phyloP scores from a whole-genome alignment of 805 yeast species.

The Naumovozyma dairenensis region DNA sequence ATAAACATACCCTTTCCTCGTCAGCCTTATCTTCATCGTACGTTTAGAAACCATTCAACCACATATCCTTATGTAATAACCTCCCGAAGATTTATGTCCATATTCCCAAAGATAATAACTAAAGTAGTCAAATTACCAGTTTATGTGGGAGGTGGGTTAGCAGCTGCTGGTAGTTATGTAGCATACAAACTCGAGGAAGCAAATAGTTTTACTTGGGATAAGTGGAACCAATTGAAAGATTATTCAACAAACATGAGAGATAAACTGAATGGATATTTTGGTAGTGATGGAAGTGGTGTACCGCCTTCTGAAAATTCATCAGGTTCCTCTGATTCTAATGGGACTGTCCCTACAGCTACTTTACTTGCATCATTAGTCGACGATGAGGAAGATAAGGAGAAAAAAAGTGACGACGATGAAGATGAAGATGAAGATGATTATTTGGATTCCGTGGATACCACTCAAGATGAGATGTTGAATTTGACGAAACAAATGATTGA shows the following conservation, averaged over 20 bases:
- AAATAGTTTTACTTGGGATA: slow-evolving; percentile 56
- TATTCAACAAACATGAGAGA: slow-evolving; percentile 47
- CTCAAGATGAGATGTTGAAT: slow-evolving; percentile 75
- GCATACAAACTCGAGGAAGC: slow-evolving; percentile 91
- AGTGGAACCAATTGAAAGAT: slow-evolving; percentile 52
- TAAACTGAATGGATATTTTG: slow-evolving; percentile 22
- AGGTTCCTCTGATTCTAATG: slow-evolving; percentile 39
- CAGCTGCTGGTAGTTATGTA: slow-evolving; percentile 90
- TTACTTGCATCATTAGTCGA: slow-evolving; percentile 25
- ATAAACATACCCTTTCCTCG: too few relatives aligned
- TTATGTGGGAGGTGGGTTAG: slow-evolving; percentile 79
- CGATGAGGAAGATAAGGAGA: slow-evolving; percentile 41
- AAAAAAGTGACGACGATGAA: slow-evolving; percentile 29
- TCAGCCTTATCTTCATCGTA: too few relatives aligned
- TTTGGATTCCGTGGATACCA: slow-evolving; percentile 43
- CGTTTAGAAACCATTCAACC: too few relatives aligned
- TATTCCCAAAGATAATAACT: slow-evolving; percentile 44
- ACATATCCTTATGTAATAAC: too few relatives aligned
- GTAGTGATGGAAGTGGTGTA: slow-evolving; percentile 29
- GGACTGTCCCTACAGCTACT: slow-evolving; percentile 21
- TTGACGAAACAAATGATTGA: slow-evolving; percentile 96
- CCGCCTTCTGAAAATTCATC: slow-evolving; percentile 48
- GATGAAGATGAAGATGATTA: slow-evolving; percentile 42
- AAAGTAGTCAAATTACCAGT: slow-evolving; percentile 60
- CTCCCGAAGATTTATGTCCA: slow-evolving; percentile 22